Percentiles rank a stretch among this genome's conserved stretches.
Conservation (phyloP, 2,329 filamentous ascomycete genomes). For the Venturia carpophila region DNA sequence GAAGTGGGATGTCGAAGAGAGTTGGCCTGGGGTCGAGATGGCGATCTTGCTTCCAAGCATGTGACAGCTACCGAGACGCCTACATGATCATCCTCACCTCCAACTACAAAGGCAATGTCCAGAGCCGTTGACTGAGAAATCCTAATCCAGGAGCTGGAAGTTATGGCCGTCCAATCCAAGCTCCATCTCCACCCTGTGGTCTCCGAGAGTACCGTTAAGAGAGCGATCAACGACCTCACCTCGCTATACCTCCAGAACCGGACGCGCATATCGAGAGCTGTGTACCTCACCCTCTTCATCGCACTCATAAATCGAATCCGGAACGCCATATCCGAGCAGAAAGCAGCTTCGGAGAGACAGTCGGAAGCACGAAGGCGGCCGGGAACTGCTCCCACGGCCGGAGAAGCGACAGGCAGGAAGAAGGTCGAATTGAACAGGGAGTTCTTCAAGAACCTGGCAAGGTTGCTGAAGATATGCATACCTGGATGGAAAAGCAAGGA, state of each 20-base stretch:
- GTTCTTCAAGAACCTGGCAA: constrained; percentile 68
- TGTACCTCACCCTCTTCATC: constrained; percentile 37
- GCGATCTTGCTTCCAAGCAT: background rate
- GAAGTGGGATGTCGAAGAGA: background rate
- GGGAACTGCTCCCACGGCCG: constrained; percentile 29
- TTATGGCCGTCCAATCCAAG: constrained; percentile 37
- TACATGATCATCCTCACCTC: background rate
- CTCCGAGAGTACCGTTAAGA: constrained; percentile 29
- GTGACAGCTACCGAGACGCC: background rate
- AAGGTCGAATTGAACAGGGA: constrained; percentile 91
- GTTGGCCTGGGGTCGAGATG: background rate
- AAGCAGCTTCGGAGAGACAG: constrained; percentile 66
- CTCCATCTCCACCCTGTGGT: constrained; percentile 26
- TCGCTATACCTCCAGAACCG: constrained; percentile 33
- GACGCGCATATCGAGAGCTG: constrained; percentile 35
- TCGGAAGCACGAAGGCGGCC: constrained; percentile 51
- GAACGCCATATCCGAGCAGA: constrained; percentile 87
- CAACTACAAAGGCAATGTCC: constrained; percentile 9
- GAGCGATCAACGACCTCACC: constrained; percentile 32
- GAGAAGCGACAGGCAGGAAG: constrained; percentile 46
- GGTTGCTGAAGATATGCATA: constrained; percentile 77
- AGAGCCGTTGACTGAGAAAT: background rate
- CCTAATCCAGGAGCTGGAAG: background rate
- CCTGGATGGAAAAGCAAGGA: constrained; percentile 88
- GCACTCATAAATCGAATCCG: constrained; percentile 65